Evolutionary conservation across 371 early-diverging fungal species (phyloP).

Genomic region (Mortierella sp.): DNA sequence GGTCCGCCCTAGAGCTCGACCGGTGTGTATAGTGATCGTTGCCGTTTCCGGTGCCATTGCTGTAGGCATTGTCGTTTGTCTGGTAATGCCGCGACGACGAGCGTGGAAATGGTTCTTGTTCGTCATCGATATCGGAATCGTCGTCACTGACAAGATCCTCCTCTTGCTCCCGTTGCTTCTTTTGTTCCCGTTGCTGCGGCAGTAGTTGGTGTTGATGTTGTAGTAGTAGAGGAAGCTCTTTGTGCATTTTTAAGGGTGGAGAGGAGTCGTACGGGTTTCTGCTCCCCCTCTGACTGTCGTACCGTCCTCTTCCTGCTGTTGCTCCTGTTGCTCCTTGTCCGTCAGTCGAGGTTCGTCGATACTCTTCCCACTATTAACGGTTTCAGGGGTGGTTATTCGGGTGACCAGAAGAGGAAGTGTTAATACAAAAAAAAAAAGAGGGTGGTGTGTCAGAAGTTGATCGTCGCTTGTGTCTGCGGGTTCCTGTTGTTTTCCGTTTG

Average conservation of each 20-base stretch:
- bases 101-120: not conserved
- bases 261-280: not conserved
- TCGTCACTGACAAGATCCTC: not conserved
- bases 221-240: not conserved
- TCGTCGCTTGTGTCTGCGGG: too few species aligned
- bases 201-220: not conserved
- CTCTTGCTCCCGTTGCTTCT: not conserved
- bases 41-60: not conserved
- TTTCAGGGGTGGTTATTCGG: too few species aligned
- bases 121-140: not conserved
- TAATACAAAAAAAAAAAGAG: too few species aligned
- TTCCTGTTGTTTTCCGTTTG: too few species aligned
- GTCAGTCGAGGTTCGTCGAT: too few species aligned
- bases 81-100: not conserved
- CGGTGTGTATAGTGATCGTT: not conserved
- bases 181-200: too few species aligned
- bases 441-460: too few species aligned
- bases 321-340: not conserved
- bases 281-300: not conserved
- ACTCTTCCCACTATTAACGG: too few species aligned
- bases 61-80: not conserved
- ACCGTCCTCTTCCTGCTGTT: not conserved
- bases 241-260: not conserved
- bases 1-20: not conserved
- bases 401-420: too few species aligned